Evolutionary conservation across 2,329 filamentous ascomycete genomes (phyloP).

Genomic region (Drechslerella coelobrocha): DNA sequence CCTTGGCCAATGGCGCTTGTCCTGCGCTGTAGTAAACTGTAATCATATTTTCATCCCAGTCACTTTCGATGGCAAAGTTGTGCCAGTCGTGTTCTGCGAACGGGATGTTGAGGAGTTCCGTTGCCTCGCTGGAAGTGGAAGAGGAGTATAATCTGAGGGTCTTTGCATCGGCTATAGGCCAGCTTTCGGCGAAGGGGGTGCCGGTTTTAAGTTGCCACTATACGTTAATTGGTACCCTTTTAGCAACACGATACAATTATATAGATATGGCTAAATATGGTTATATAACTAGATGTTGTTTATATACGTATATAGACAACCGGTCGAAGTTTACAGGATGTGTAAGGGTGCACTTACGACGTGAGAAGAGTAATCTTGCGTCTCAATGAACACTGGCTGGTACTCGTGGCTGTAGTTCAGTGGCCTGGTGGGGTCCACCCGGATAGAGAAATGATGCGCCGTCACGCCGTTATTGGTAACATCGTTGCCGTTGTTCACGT

Average conservation of each 20-base stretch:
- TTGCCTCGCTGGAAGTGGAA: conserved; percentile 60
- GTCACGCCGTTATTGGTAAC: conserved; percentile 65
- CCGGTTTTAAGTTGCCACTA: conserved; percentile 64
- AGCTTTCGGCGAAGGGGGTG: conserved; percentile 60
- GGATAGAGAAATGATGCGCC: conserved; percentile 69
- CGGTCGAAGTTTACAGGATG: too few species aligned
- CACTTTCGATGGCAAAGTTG: conserved; percentile 68
- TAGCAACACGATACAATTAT: background rate
- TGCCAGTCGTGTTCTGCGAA: conserved; percentile 66
- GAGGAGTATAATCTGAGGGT: conserved; percentile 59
- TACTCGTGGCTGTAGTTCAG: conserved; percentile 70
- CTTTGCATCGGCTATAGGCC: conserved; percentile 57
- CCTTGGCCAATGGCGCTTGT: conserved; percentile 60
- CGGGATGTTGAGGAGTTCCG: conserved; percentile 63
- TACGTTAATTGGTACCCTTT: background rate
- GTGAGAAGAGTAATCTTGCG: conserved; percentile 59
- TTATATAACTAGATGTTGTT: background rate
- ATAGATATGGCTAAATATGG: background rate
- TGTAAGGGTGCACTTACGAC: conserved; percentile 52
- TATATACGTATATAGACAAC: background rate
- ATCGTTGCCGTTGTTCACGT: conserved; percentile 64
- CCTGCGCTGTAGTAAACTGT: conserved; percentile 67
- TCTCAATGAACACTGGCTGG: conserved; percentile 60
- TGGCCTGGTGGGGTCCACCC: conserved; percentile 63
- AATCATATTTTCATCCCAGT: conserved; percentile 65